Evolutionary conservation across 768 basidiomycete species (phyloP), one percentile per base, ranked within the genome.

Genomic region (Leucocoprinus birnbaumii): DNA sequence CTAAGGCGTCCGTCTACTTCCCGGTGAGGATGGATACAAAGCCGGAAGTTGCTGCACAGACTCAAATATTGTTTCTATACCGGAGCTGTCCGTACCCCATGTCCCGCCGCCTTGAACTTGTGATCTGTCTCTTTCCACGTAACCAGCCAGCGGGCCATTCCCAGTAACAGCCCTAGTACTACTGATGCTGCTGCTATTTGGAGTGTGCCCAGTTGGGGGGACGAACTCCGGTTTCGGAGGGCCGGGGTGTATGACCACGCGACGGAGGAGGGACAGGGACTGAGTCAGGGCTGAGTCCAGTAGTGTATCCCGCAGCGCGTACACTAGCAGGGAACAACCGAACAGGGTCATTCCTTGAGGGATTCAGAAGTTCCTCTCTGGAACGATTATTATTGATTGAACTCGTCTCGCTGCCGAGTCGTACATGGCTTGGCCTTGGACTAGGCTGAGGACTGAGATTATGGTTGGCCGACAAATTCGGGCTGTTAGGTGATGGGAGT

Each of bases 301-400:
- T 48, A 19, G 41, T 54, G 26, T 72, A 70, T 9, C 71, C 73
- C 3, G 69, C 72, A 2, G 66, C 68, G 25, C 73, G 69, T 24
- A 72, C 72, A 11, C 73, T 59, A 2, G 65, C 65, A 3, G 75
- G 77, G 58, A 74, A 71, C 27, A 71, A 52, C 65, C 67, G 64
- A 14, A 66, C 58, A 24, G 67, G 64, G 49, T 70, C 68, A 6
- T 63, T 57, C 8, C 59, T 63, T 16, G 50, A 34, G 14, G 59
- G 57, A 14, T 55, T 41, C 14, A 59, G 38, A 11, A 64, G 10
- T 41, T 60, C 64, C 38, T 71, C 72, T 16, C 57, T 47, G 1
- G 69, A 71, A 1, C 63, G 60, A 47, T 24, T 48, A 16, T 18
- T 22, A 35, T 49, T 53, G 37, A 18, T 31, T 41, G 26, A 41